Evolutionary conservation across 768 basidiomycete species (phyloP).

Genomic region (Xerocomus brunneocitrinus): DNA sequence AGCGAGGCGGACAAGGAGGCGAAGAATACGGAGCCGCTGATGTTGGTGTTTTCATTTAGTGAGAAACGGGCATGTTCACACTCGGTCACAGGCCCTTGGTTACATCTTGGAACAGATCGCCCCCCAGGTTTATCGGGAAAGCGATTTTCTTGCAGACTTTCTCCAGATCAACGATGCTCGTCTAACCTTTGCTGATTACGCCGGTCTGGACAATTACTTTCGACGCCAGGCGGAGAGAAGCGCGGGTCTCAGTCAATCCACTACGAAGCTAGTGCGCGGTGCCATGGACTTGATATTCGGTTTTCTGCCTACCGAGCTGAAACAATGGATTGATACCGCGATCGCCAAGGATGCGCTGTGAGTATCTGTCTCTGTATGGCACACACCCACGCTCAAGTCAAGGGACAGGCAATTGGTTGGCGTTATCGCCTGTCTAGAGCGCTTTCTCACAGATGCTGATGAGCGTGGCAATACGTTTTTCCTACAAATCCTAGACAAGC

Average conservation of each 20-base stretch:
- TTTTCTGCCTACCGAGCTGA: conserved; percentile 80
- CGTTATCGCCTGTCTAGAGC: conserved; percentile 73
- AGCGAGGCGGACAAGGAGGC: conserved; percentile 48
- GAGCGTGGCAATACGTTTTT: conserved; percentile 74
- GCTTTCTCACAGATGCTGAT: conserved; percentile 70
- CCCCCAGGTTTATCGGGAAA: conserved; percentile 73
- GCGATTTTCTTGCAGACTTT: conserved; percentile 87
- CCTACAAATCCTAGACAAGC: conserved; percentile 73
- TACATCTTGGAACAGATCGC: conserved; percentile 73
- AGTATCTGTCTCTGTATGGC: conserved; percentile 1
- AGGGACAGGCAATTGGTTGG: conserved; percentile 75
- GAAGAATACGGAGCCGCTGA: conserved; percentile 70
- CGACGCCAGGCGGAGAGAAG: conserved; percentile 81
- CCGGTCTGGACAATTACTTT: conserved; percentile 92
- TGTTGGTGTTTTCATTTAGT: conserved; percentile 36
- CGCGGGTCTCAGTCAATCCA: conserved; percentile 60
- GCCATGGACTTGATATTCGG: conserved; percentile 96
- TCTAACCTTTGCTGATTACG: conserved; percentile 93
- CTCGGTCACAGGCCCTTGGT: conserved; percentile 56
- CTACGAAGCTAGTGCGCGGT: conserved; percentile 75
- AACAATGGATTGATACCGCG: conserved; percentile 78
- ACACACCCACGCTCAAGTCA: conserved; percentile 2
- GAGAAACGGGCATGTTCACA: neutral
- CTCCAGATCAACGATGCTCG: conserved; percentile 85
- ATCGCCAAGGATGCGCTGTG: conserved; percentile 75